Evolutionary conservation across 2,329 filamentous ascomycete genomes (phyloP).

Genomic region (Apiospora marii): DNA sequence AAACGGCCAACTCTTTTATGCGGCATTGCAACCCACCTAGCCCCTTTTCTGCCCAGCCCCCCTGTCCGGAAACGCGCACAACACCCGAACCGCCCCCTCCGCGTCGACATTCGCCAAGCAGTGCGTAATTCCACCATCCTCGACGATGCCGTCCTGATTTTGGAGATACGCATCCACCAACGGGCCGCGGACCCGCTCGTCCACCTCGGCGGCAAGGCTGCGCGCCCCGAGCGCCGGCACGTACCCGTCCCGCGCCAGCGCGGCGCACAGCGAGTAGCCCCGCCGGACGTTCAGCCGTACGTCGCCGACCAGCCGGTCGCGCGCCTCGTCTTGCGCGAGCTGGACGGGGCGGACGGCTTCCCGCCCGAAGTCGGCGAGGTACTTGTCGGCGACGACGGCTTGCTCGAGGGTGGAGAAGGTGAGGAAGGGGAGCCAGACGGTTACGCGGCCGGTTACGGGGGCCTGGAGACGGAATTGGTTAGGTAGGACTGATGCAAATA

Average conservation of each 20-base stretch:
- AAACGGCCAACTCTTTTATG: too few relatives aligned
- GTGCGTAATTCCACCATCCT: conserved; percentile 33
- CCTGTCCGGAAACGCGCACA: neutral
- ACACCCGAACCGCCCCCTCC: conserved; percentile 30
- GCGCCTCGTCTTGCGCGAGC: conserved; percentile 34
- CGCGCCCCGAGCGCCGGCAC: conserved; percentile 44
- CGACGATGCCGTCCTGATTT: conserved; percentile 40
- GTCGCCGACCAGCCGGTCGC: conserved; percentile 44
- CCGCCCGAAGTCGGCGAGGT: conserved; percentile 45
- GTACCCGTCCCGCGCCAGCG: conserved; percentile 42
- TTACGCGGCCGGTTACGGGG: conserved; percentile 52
- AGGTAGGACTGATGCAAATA: conserved; percentile 24
- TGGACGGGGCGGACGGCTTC: conserved; percentile 39
- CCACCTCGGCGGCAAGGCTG: conserved; percentile 39
- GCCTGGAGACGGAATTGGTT: conserved; percentile 33
- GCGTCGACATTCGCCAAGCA: conserved; percentile 35
- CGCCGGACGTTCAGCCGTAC: conserved; percentile 39
- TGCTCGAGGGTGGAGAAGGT: conserved; percentile 38
- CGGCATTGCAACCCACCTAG: neutral
- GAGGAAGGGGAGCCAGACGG: conserved; percentile 38
- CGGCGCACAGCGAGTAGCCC: conserved; percentile 42
- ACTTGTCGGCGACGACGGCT: conserved; percentile 52
- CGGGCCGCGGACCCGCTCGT: conserved; percentile 31
- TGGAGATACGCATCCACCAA: conserved; percentile 41
- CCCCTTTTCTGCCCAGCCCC: too few relatives aligned